Percentiles rank a stretch among this genome's conserved stretches.
Conservation (phyloP, 139 green algal genomes). For the Chlamydomonas sp. region DNA sequence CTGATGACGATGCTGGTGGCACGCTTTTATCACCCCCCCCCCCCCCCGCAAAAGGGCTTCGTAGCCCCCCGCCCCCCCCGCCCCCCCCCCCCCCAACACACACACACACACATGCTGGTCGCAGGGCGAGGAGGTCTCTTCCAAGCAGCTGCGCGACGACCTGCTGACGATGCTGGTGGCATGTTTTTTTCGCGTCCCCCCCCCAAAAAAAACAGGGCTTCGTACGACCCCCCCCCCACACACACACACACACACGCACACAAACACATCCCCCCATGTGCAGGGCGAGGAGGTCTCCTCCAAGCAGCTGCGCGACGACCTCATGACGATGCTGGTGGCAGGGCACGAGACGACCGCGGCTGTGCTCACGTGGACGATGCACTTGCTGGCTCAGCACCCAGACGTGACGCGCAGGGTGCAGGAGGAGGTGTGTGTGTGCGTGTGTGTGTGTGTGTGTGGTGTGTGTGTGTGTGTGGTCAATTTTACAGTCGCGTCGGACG, state of each 20-base stretch:
- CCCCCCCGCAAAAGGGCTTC: too few species aligned
- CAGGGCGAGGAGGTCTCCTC: slow-evolving; percentile 78
- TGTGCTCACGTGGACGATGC: slow-evolving; percentile 91
- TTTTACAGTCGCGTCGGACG: neutral
- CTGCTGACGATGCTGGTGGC: slow-evolving; percentile 97
- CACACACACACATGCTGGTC: too few species aligned
- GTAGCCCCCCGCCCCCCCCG: too few species aligned
- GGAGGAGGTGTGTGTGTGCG: slow-evolving; percentile 5
- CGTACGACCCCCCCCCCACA: too few species aligned
- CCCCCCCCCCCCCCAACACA: too few species aligned
- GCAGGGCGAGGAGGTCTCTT: slow-evolving; percentile 76
- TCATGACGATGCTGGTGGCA: slow-evolving; percentile 97
- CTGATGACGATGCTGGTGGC: slow-evolving; percentile 98
- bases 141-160: slow-evolving; percentile 95
- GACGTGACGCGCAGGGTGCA: slow-evolving; percentile 31
- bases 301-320: slow-evolving; percentile 95
- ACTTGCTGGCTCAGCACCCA: slow-evolving; percentile 70
- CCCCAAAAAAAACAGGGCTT: too few species aligned
- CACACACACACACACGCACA: too few species aligned
- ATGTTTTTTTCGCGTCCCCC: too few species aligned
- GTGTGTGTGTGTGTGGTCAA: slow-evolving; percentile 2
- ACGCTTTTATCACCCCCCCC: too few species aligned
- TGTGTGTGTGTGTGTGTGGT: neutral
- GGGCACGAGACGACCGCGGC: slow-evolving; percentile 94
- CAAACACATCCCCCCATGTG: too few species aligned